Evolutionary conservation across 2,329 filamentous ascomycete genomes (phyloP), one percentile per base, ranked within the genome.

Genomic region (Fusarium sp.): DNA sequence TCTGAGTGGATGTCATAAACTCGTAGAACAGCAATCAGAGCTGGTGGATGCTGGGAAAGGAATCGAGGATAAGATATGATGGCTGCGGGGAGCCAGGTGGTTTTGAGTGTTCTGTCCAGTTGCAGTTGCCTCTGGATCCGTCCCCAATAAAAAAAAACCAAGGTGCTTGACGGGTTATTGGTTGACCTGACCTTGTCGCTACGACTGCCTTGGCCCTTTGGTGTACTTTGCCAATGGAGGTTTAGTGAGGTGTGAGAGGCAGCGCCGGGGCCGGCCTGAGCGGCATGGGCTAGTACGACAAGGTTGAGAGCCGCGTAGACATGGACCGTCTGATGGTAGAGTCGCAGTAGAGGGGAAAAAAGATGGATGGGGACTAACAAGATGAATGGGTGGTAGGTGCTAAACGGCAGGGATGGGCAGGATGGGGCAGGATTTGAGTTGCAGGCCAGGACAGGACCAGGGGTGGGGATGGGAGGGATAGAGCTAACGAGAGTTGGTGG

Each of bases 251-350:
- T 51, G 61, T 69, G 63, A 59, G 55, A 30, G 55, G 19, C 56
- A 67, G 52, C 67, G 57, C 56, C 67, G 64, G 71, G 70, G 70
- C 72, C 72, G 72, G 73, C 57, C 72, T 69, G 69, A 70, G 71
- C 73, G 73, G 73, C 73, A 73, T 74, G 61, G 57, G 51, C 72
- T 74, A 74, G 62, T 54, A 71, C 67, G 71, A 74, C 72, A 74
- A 74, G 71, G 73, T 74, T 73, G 64, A 71, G 71, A 75, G 73
- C 73, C 73, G 73, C 73, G 72, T 74, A 75, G 72, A 64, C 67
- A 73, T 71, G 69, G 73, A 64, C 72, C 72, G 67, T 74, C 67
- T 55, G 43, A 52, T 64, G 64, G 71, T 49, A 31, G 46, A 30
- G 31, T 30, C 28, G 28, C 13, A 30, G 28, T 30, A 30, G 28